These are phyloP conservation scores for Emergomyces orientalis DNA, from an alignment of 2,329 filamentous ascomycete species.

Conservation along the genomic window DNA sequence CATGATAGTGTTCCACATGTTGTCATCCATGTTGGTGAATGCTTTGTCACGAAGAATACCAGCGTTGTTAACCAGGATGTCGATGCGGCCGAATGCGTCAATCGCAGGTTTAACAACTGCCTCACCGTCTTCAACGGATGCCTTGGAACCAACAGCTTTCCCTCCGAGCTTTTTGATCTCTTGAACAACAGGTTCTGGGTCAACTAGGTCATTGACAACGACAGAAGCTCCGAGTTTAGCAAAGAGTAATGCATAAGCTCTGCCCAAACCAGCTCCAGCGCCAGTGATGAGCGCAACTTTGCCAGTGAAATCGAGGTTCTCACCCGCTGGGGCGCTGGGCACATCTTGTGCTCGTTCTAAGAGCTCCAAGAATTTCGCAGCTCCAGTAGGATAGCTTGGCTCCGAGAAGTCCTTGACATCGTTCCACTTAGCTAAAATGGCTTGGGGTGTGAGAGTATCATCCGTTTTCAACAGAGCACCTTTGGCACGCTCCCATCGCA, in stretches of 20 bases:
- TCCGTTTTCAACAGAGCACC: slow-evolving; percentile 87
- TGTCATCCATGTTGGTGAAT: slow-evolving; percentile 94
- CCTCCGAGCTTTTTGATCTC: slow-evolving; percentile 88
- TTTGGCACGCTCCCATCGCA: slow-evolving; percentile 87
- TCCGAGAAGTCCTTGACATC: slow-evolving; percentile 77
- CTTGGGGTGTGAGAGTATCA: slow-evolving; percentile 74
- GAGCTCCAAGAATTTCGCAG: slow-evolving; percentile 78
- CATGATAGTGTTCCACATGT: slow-evolving; percentile 83
- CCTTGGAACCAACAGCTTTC: slow-evolving; percentile 86
- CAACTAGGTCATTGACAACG: slow-evolving; percentile 90
- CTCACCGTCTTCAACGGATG: slow-evolving; percentile 86
- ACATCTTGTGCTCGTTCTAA: slow-evolving; percentile 77
- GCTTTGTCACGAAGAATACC: slow-evolving; percentile 97
- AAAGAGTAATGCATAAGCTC: slow-evolving; percentile 80
- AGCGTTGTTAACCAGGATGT: slow-evolving; percentile 95
- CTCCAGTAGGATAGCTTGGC: slow-evolving; percentile 71
- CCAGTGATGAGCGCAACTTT: slow-evolving; percentile 83
- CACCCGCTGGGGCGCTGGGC: slow-evolving; percentile 59
- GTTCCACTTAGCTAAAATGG: slow-evolving; percentile 82
- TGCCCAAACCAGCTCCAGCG: slow-evolving; percentile 78
- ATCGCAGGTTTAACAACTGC: slow-evolving; percentile 86
- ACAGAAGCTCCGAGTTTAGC: slow-evolving; percentile 74
- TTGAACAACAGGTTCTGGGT: slow-evolving; percentile 81
- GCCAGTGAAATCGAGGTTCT: slow-evolving; percentile 70
- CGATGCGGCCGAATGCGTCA: slow-evolving; percentile 84